Evolutionary conservation across 495 filamentous ascomycete species (phyloP).

Genomic region (Neurospora sp.): DNA sequence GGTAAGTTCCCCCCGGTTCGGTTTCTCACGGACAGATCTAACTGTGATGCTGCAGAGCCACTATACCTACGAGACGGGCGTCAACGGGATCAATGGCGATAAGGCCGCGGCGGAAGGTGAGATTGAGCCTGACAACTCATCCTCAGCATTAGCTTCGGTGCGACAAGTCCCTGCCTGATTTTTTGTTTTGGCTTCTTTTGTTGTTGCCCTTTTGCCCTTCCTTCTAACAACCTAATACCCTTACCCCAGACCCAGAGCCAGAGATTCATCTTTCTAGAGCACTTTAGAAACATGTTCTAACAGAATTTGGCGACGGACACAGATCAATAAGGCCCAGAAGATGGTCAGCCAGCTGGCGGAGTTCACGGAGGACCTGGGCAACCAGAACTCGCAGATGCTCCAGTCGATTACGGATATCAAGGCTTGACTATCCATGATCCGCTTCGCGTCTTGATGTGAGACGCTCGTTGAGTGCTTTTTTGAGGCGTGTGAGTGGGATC

Average conservation of each 20-base stretch:
- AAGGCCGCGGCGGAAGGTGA: conserved; percentile 41
- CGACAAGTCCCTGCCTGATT: conserved; percentile 37
- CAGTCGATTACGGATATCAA: conserved; percentile 30
- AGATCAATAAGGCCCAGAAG: conserved; percentile 41
- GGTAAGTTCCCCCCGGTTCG: conserved; percentile 21
- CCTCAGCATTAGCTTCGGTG: conserved; percentile 48
- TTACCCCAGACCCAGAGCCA: not conserved
- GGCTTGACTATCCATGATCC: not conserved
- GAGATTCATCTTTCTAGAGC: not conserved
- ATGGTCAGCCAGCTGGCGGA: conserved; percentile 34
- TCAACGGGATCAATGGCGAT: conserved; percentile 11
- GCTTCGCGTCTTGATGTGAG: not conserved
- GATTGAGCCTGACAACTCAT: conserved; percentile 41
- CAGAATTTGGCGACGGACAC: conserved; percentile 6
- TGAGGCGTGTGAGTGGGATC: conserved; percentile 1
- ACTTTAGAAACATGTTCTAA: conserved; percentile 10
- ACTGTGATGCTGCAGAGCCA: conserved; percentile 21
- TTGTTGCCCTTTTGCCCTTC: not conserved
- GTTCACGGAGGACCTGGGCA: conserved; percentile 38
- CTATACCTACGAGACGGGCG: conserved; percentile 24
- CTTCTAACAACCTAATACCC: not conserved
- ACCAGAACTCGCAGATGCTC: conserved; percentile 34
- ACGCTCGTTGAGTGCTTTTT: not conserved
- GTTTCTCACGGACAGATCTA: not conserved
- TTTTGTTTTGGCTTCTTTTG: conserved; percentile 1